Evolutionary conservation across 2,329 filamentous ascomycete genomes (phyloP).

Genomic region (Drechmeria coniospora): DNA sequence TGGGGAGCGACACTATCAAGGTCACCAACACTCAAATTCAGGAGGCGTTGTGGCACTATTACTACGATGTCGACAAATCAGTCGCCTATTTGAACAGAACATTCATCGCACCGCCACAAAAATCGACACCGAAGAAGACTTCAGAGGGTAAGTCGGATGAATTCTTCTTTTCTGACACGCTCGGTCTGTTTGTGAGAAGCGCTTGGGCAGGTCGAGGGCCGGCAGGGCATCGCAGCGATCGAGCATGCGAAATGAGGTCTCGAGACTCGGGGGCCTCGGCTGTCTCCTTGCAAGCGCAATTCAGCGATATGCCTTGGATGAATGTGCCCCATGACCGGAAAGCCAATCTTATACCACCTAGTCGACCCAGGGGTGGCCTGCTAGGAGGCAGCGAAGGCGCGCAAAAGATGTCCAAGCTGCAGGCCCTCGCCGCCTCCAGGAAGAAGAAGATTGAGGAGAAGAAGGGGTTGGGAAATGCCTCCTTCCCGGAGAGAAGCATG

Average conservation of each 20-base stretch:
- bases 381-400: constrained; percentile 55
- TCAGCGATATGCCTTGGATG: constrained; percentile 76
- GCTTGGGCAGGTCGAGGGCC: constrained; percentile 17
- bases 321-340: constrained; percentile 51
- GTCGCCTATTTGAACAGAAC: constrained; percentile 64
- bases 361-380: constrained; percentile 46
- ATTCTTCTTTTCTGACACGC: constrained; percentile 16
- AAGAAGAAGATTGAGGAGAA: constrained; percentile 67
- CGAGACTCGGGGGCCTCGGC: not conserved
- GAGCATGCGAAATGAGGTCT: not conserved
- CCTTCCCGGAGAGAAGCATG: constrained; percentile 13
- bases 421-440: constrained; percentile 71
- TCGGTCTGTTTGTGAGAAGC: constrained; percentile 11
- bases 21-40: constrained; percentile 56
- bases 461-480: constrained; percentile 15
- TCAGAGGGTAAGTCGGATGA: constrained; percentile 25
- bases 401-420: constrained; percentile 78
- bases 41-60: constrained; percentile 89
- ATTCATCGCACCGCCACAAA: constrained; percentile 27
- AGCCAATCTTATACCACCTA: constrained; percentile 45
- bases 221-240: constrained; percentile 4
- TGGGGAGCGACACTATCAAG: constrained; percentile 39
- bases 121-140: constrained; percentile 22
- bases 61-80: constrained; percentile 79
- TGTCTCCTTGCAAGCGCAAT: constrained; percentile 30